phyloP scores from a whole-genome alignment of 2,329 filamentous ascomycete species.

The Neoscytalidium dimidiatum region DNA sequence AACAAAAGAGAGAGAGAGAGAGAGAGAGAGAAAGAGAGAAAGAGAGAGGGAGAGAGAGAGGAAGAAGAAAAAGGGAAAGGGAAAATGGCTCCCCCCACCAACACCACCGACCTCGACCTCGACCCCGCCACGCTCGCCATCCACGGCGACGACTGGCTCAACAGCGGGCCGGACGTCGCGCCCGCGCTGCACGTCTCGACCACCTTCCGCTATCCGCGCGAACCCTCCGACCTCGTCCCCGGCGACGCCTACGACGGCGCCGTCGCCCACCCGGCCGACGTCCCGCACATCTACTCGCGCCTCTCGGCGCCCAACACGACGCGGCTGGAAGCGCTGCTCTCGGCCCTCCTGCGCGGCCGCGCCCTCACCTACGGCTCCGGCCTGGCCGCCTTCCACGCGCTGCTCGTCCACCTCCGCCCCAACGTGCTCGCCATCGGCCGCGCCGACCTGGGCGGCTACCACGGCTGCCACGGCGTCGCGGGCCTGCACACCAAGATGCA shows the following conservation, averaged over 20 bases:
- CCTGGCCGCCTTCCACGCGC: constrained; percentile 83
- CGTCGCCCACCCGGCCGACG: constrained; percentile 28
- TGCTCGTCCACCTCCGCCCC: constrained; percentile 82
- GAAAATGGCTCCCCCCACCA: not conserved
- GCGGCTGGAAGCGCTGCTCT: constrained; percentile 81
- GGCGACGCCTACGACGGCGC: constrained; percentile 49
- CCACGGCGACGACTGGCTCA: constrained; percentile 79
- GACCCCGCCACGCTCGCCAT: constrained; percentile 71
- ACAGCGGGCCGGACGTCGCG: constrained; percentile 75
- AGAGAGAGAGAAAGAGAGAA: not conserved
- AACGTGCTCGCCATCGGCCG: constrained; percentile 70
- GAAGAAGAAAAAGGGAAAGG: not conserved
- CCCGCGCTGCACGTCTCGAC: constrained; percentile 90
- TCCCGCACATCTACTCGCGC: constrained; percentile 82
- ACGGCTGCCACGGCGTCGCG: constrained; percentile 89
- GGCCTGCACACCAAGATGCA: constrained; percentile 72
- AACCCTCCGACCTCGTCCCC: constrained; percentile 66
- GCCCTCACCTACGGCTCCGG: constrained; percentile 80
- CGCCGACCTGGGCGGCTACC: constrained; percentile 71
- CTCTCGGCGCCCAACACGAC: constrained; percentile 75
- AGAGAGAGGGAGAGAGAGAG: not conserved
- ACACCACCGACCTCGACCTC: constrained; percentile 40
- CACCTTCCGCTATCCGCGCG: constrained; percentile 77
- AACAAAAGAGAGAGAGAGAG: not conserved
- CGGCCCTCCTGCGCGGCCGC: constrained; percentile 65